These are phyloP conservation scores for Mycena venus DNA, from an alignment of 768 basidiomycete species.

Conservation along the genomic window DNA sequence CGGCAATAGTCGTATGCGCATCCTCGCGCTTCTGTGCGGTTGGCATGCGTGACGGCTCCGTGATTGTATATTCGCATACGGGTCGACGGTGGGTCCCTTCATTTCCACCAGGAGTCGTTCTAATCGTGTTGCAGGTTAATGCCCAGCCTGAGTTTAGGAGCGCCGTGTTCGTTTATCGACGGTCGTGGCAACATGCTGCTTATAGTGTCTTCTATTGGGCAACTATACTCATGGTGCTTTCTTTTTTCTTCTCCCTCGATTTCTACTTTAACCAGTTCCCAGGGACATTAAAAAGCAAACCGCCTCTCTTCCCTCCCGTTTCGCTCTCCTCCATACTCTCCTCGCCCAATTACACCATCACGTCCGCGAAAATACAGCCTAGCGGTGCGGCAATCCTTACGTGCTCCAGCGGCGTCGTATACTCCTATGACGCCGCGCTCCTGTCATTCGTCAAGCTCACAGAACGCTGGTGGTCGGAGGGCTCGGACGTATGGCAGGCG, in stretches of 20 bases:
- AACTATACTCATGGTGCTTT: constrained; percentile 81
- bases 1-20: constrained; percentile 75
- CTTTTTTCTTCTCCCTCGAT: neutral
- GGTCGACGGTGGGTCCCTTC: constrained; percentile 79
- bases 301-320: constrained; percentile 74
- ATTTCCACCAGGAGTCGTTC: neutral
- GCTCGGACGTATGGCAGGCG: constrained; percentile 87
- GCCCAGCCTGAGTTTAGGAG: constrained; percentile 80
- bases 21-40: constrained; percentile 80
- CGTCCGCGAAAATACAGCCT: constrained; percentile 75
- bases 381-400: constrained; percentile 86
- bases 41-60: constrained; percentile 80
- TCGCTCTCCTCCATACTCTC: constrained; percentile 73
- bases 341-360: constrained; percentile 71
- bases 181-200: constrained; percentile 75
- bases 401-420: constrained; percentile 82
- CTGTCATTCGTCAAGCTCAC: constrained; percentile 80
- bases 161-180: constrained; percentile 78
- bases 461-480: constrained; percentile 88
- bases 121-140: constrained; percentile 68
- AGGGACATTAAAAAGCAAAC: constrained; percentile 84
- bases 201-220: constrained; percentile 79
- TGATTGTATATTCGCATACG: constrained; percentile 88
- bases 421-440: constrained; percentile 82
- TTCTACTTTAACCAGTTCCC: neutral